Percentiles rank a stretch among this genome's conserved stretches.
Conservation (phyloP, 306 rosid species). For the Rubus idaeus region DNA sequence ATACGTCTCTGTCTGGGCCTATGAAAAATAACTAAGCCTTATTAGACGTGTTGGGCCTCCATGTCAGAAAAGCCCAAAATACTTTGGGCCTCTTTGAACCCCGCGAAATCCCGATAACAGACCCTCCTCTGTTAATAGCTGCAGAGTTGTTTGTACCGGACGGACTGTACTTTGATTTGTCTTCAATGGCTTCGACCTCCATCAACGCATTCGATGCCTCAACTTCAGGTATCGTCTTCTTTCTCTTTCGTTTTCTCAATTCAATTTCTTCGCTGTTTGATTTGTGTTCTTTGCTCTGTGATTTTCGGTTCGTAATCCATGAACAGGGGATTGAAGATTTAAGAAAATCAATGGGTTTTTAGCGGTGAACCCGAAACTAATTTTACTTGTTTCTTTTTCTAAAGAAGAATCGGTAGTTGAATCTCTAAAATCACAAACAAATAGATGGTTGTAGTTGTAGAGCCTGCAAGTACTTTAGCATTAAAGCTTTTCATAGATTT, state of each 20-base stretch:
- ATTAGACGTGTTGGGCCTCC: background rate
- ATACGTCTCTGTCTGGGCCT: too few relatives aligned
- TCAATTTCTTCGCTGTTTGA: background rate
- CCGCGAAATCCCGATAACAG: background rate
- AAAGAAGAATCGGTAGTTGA: background rate
- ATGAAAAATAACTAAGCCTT: too few relatives aligned
- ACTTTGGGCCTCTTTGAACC: background rate
- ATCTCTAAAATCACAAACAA: background rate
- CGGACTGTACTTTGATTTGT: background rate
- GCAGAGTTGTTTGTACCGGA: background rate
- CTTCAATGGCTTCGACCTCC: slow-evolving; percentile 23
- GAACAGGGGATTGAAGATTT: background rate
- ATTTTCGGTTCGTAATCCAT: slow-evolving; percentile 10
- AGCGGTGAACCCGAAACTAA: background rate
- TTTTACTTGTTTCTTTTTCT: background rate
- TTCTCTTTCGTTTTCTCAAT: background rate
- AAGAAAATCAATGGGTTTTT: slow-evolving; percentile 1
- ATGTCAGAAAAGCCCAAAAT: background rate
- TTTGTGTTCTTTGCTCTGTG: background rate
- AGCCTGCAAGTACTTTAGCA: background rate
- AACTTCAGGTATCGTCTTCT: slow-evolving; percentile 19
- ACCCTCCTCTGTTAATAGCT: background rate
- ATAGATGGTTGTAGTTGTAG: background rate
- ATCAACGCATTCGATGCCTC: slow-evolving; percentile 20
- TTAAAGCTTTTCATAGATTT: background rate